These are phyloP conservation scores for Obba rivulosa DNA, from an alignment of 768 basidiomycete species.

Conservation along the genomic window DNA sequence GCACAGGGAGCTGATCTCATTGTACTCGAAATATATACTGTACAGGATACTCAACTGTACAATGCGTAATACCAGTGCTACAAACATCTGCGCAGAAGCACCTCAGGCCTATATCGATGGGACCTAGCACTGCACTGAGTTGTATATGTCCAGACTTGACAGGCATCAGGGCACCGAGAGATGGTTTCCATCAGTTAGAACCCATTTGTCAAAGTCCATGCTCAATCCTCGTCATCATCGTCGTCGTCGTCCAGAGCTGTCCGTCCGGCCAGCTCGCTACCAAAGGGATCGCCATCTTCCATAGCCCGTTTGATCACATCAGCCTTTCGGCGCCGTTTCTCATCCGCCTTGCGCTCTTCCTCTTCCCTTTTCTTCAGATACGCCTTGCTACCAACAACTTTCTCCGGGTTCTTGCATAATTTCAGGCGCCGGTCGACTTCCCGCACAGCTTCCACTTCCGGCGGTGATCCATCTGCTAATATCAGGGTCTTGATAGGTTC, in stretches of 20 bases:
- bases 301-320: slow-evolving; percentile 49
- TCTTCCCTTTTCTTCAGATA: slow-evolving; percentile 69
- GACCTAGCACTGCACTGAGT: no score
- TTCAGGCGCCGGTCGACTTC: slow-evolving; percentile 85
- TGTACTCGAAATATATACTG: no score
- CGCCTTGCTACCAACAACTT: slow-evolving; percentile 84
- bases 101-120: no score
- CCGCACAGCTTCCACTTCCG: slow-evolving; percentile 80
- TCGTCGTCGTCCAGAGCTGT: slow-evolving; percentile 48
- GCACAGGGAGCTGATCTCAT: no score
- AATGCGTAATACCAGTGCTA: no score
- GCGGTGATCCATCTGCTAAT: slow-evolving; percentile 45
- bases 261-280: slow-evolving; percentile 39
- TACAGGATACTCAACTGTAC: no score
- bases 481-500: slow-evolving; percentile 56
- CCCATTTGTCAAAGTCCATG: no score
- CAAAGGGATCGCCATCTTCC: slow-evolving; percentile 67
- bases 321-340: slow-evolving; percentile 50
- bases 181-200: no score
- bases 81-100: no score
- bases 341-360: slow-evolving; percentile 62
- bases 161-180: no score
- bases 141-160: no score
- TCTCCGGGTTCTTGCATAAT: slow-evolving; percentile 93
- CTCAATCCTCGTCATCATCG: slow-evolving; percentile 37